Evolutionary conservation across 208 protist genomes (phyloP).

Genomic region (Phytomonas francai): DNA sequence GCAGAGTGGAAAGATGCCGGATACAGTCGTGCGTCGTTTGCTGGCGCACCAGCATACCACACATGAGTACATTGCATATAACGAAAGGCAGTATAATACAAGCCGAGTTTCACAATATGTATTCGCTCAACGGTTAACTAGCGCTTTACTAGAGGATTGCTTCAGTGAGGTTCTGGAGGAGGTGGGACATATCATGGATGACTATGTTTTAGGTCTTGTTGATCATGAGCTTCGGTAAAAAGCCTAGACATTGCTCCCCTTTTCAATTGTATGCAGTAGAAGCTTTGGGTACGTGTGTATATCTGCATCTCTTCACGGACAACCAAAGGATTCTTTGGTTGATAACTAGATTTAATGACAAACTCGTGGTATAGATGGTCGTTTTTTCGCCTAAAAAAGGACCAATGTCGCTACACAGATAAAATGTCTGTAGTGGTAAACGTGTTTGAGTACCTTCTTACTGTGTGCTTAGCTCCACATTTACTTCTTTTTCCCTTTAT

Average conservation of each 20-base stretch:
- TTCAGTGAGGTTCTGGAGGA: slow-evolving; percentile 71
- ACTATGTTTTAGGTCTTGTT: slow-evolving; percentile 78
- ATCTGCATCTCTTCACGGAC: not conserved
- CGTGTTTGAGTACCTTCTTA: not conserved
- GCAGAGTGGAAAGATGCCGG: slow-evolving; percentile 42
- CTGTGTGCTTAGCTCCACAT: not conserved
- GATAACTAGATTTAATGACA: not conserved
- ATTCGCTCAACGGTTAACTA: slow-evolving; percentile 76
- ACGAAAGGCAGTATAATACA: slow-evolving; percentile 80
- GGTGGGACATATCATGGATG: slow-evolving; percentile 70
- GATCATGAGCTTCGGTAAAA: slow-evolving; percentile 77
- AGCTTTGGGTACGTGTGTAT: not conserved
- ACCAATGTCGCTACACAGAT: not conserved
- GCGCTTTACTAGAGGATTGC: slow-evolving; percentile 60
- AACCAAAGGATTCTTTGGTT: not conserved
- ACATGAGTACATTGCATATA: slow-evolving; percentile 77
- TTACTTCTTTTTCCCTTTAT: slow-evolving; percentile 7
- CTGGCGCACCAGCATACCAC: slow-evolving; percentile 52
- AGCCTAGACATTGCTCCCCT: not conserved
- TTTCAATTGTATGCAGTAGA: slow-evolving; percentile 1
- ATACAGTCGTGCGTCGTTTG: slow-evolving; percentile 59
- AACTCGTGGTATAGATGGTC: not conserved
- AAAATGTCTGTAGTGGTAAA: not conserved
- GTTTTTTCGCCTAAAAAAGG: not conserved
- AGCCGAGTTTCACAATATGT: slow-evolving; percentile 71